Conservation (phyloP, 2,329 filamentous ascomycete species). For the Orbilia blumenaviensis region DNA sequence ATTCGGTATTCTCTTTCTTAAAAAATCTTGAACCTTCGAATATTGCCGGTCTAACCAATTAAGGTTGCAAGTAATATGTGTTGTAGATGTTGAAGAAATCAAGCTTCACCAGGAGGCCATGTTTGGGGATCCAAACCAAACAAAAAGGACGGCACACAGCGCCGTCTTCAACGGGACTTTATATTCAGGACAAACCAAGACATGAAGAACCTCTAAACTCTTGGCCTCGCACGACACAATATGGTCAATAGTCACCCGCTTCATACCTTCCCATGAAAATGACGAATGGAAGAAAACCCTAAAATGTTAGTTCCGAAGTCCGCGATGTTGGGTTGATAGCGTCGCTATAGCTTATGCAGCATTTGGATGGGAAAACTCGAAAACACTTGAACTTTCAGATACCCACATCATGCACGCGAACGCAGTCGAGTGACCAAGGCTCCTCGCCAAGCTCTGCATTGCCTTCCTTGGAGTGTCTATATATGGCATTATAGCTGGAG, state of each 20-base stretch:
- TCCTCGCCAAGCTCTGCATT: slow-evolving; percentile 33
- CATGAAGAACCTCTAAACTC: not conserved
- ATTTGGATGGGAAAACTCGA: not conserved
- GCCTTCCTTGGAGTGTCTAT: slow-evolving; percentile 37
- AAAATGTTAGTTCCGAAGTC: slow-evolving; percentile 16
- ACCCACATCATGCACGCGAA: not conserved
- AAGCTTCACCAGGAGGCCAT: not conserved
- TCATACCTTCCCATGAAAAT: not conserved
- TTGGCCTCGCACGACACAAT: slow-evolving; percentile 10
- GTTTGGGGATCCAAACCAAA: not conserved
- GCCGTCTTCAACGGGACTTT: not conserved
- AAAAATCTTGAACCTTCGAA: not conserved
- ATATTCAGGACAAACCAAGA: not conserved
- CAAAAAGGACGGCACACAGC: no score
- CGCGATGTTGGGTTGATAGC: not conserved
- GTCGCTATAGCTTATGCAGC: not conserved
- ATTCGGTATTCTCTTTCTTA: not conserved
- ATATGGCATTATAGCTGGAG: not conserved
- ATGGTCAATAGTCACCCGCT: not conserved
- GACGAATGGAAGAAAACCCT: not conserved
- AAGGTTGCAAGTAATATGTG: not conserved
- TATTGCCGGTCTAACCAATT: not conserved
- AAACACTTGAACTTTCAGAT: no score
- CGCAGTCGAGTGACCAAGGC: slow-evolving; percentile 2
- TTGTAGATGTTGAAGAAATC: slow-evolving; percentile 4